A percentile compares a stretch with the other conserved stretches of the same genome.
Conservation (phyloP, 352 stramenopile species). For the Pythium scleroteichum region DNA sequence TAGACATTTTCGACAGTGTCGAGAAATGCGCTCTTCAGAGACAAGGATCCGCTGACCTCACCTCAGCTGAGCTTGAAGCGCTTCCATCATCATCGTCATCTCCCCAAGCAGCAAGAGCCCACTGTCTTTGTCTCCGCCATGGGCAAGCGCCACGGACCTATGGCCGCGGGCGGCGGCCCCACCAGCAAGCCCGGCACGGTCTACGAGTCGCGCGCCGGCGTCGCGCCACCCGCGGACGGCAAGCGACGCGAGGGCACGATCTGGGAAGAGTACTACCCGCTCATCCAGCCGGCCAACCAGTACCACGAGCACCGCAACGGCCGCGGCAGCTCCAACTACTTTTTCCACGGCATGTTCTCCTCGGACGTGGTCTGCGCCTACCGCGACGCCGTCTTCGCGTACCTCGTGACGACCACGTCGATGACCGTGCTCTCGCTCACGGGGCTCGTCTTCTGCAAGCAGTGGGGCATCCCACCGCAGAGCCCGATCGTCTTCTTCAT, state of each 20-base stretch:
- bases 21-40: neutral
- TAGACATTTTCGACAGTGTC: slow-evolving; percentile 18
- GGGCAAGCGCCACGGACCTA: slow-evolving; percentile 26
- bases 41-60: slow-evolving; percentile 13
- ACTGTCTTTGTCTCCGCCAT: slow-evolving; percentile 9
- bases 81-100: slow-evolving; percentile 22
- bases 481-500: slow-evolving; percentile 57
- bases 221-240: slow-evolving; percentile 20
- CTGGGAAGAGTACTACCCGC: slow-evolving; percentile 89
- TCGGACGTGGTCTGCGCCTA: slow-evolving; percentile 85
- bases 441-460: slow-evolving; percentile 81
- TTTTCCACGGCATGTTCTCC: slow-evolving; percentile 89
- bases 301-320: slow-evolving; percentile 78
- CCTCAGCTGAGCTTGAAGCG: slow-evolving; percentile 31
- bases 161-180: slow-evolving; percentile 9
- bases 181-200: slow-evolving; percentile 29
- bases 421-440: slow-evolving; percentile 83
- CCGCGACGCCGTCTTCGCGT: slow-evolving; percentile 78
- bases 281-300: slow-evolving; percentile 81
- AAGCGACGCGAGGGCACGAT: slow-evolving; percentile 42
- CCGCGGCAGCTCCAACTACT: slow-evolving; percentile 76
- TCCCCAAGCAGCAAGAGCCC: neutral
- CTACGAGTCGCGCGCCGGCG: slow-evolving; percentile 29
- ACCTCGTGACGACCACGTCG: slow-evolving; percentile 73
- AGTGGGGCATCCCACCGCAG: slow-evolving; percentile 62